Percentiles rank a stretch among this genome's conserved stretches.
Evolutionary conservation across 352 stramenopile species (phyloP).

Genomic region (Pythium coloratum): DNA sequence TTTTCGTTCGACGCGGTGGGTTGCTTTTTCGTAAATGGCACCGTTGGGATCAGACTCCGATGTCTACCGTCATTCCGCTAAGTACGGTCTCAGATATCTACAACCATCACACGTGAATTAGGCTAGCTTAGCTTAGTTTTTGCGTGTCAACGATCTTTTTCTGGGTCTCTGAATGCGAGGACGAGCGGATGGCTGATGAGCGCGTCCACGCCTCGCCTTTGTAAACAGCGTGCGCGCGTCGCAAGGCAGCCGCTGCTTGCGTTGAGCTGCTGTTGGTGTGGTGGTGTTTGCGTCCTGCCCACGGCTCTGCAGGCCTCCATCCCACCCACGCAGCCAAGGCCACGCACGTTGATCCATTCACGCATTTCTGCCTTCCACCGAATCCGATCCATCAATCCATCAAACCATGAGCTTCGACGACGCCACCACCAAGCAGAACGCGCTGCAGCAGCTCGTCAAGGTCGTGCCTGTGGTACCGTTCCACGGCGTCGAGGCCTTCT

Average conservation of each 20-base stretch:
- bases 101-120: too few species aligned
- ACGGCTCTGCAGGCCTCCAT: not conserved
- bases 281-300: too few species aligned
- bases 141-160: too few species aligned
- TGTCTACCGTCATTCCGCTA: too few species aligned
- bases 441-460: constrained; percentile 68
- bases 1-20: not conserved
- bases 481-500: constrained; percentile 95
- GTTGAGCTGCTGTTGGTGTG: too few species aligned
- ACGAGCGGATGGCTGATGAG: too few species aligned
- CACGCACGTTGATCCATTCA: not conserved
- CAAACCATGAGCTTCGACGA: constrained; percentile 39
- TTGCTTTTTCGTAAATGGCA: not conserved
- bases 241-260: too few species aligned
- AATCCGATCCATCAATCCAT: not conserved
- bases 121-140: too few species aligned
- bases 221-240: too few species aligned
- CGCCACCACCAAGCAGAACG: constrained; percentile 48
- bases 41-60: not conserved
- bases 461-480: constrained; percentile 96
- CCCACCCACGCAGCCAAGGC: not conserved
- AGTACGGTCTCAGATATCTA: too few species aligned
- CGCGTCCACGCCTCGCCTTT: too few species aligned
- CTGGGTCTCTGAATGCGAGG: too few species aligned
- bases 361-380: not conserved